These are phyloP conservation scores for Evansstolkia leycettana DNA, from an alignment of 495 filamentous ascomycete species.

Conservation along the genomic window DNA sequence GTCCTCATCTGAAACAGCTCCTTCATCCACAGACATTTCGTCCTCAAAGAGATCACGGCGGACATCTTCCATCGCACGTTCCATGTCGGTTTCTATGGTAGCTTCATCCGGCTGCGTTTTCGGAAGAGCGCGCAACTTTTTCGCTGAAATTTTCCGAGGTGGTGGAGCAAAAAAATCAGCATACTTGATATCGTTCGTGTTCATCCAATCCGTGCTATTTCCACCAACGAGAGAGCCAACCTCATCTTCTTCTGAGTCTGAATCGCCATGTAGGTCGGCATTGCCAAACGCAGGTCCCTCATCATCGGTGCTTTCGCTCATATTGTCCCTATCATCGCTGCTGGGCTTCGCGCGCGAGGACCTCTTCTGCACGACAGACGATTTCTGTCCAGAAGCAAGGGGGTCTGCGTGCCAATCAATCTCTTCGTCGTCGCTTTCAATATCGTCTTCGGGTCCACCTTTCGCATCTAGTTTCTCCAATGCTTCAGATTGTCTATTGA, in stretches of 20 bases:
- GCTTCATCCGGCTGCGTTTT: slow-evolving; percentile 36
- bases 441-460: slow-evolving; percentile 52
- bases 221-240: slow-evolving; percentile 31
- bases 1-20: slow-evolving; percentile 26
- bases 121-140: slow-evolving; percentile 29
- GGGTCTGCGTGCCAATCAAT: slow-evolving; percentile 77
- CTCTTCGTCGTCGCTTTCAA: slow-evolving; percentile 64
- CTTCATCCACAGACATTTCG: slow-evolving; percentile 39
- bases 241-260: slow-evolving; percentile 41
- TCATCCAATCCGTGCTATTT: slow-evolving; percentile 40
- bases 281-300: slow-evolving; percentile 70
- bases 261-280: slow-evolving; percentile 46
- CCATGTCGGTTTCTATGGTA: slow-evolving; percentile 47
- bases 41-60: slow-evolving; percentile 90
- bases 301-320: slow-evolving; percentile 48
- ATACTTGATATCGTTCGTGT: slow-evolving; percentile 79
- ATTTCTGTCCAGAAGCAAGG: slow-evolving; percentile 18
- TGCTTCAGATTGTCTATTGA: slow-evolving; percentile 84
- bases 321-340: slow-evolving; percentile 17
- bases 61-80: slow-evolving; percentile 82
- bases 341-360: neutral
- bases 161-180: slow-evolving; percentile 86
- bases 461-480: slow-evolving; percentile 70
- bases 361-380: slow-evolving; percentile 6
- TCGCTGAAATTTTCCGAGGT: slow-evolving; percentile 51